phyloP scores from a whole-genome alignment of 140 eudicot species.

The Oenanthe javanica region DNA sequence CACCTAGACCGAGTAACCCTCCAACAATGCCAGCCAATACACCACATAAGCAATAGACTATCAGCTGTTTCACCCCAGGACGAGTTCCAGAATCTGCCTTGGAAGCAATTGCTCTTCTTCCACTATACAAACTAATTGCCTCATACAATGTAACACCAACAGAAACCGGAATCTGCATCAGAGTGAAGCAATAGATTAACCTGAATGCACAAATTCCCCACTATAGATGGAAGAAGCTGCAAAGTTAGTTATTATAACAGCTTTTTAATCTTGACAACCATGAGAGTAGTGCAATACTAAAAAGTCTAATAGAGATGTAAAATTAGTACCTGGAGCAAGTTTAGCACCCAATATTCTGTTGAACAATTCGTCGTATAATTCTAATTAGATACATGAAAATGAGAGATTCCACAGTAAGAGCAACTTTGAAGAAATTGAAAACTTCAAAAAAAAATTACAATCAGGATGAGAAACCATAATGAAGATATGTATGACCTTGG shows the following conservation, averaged over 20 bases:
- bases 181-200: constrained; percentile 5
- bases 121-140: constrained; percentile 63
- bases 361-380: constrained; percentile 70
- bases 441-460: not conserved
- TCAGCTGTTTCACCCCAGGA: constrained; percentile 46
- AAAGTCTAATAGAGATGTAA: not conserved
- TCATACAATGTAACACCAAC: constrained; percentile 70
- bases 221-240: not conserved
- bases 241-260: not conserved
- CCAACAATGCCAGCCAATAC: constrained; percentile 83
- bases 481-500: constrained; percentile 39
- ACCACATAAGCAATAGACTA: constrained; percentile 54
- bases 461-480: not conserved
- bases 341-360: constrained; percentile 67
- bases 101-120: constrained; percentile 61
- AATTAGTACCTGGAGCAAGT: constrained; percentile 62
- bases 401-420: constrained; percentile 13
- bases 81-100: constrained; percentile 49
- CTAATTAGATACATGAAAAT: constrained; percentile 32
- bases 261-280: not conserved
- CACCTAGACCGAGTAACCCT: constrained; percentile 92
- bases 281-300: not conserved
- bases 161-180: constrained; percentile 70
- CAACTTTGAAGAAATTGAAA: constrained; percentile 2
- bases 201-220: not conserved